Evolutionary conservation across 2,329 filamentous ascomycete species (phyloP).

Genomic region (Pseudomassariella vexata): DNA sequence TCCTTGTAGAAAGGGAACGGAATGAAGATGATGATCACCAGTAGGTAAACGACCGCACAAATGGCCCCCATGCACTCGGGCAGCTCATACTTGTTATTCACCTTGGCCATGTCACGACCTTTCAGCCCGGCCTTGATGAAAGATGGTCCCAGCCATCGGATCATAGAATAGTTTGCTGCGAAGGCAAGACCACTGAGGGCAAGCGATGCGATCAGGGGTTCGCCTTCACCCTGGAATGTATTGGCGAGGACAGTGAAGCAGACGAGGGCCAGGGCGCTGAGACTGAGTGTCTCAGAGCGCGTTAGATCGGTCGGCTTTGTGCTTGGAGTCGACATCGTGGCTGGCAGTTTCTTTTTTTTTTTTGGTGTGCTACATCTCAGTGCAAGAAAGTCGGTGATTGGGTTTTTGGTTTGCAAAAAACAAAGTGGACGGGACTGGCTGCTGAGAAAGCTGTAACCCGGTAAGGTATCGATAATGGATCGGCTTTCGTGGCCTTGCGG

Average conservation of each 20-base stretch:
- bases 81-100: conserved; percentile 45
- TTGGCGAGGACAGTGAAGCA: conserved; percentile 72
- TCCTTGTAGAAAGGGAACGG: conserved; percentile 98
- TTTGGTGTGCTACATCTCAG: no score
- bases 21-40: conserved; percentile 85
- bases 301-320: conserved; percentile 37
- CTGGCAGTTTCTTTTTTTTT: no score
- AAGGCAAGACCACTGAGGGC: conserved; percentile 85
- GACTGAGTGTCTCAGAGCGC: conserved; percentile 44
- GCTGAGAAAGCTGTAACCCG: no score
- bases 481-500: no score
- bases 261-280: conserved; percentile 59
- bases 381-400: no score
- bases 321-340: conserved; percentile 6
- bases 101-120: conserved; percentile 82
- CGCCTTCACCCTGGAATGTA: conserved; percentile 71
- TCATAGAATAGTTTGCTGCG: conserved; percentile 73
- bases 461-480: no score
- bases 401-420: no score
- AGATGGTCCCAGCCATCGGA: conserved; percentile 85
- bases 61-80: conserved; percentile 96
- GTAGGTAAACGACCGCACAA: conserved; percentile 85
- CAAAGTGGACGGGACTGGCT: no score
- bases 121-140: conserved; percentile 87
- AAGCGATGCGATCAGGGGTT: conserved; percentile 81